Conservation (phyloP, 352 stramenopile genomes). For the Pythium scleroteichum region DNA sequence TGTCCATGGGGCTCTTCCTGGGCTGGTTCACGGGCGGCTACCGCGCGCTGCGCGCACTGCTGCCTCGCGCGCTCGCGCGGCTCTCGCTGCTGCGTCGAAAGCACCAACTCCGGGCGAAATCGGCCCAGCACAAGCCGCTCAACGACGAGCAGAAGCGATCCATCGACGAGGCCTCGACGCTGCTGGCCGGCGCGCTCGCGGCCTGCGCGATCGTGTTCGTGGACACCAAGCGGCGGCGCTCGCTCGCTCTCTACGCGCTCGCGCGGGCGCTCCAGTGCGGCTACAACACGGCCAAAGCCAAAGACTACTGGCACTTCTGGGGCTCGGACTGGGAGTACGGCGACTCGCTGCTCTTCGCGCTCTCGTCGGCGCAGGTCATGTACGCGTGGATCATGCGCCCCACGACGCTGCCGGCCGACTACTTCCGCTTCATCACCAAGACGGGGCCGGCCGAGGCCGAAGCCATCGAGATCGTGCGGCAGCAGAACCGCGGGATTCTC, state of each 20-base stretch:
- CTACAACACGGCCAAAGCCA: constrained; percentile 84
- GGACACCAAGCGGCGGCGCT: constrained; percentile 65
- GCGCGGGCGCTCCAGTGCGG: constrained; percentile 79
- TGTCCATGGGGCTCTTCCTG: constrained; percentile 85
- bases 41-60: constrained; percentile 51
- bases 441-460: constrained; percentile 67
- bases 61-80: constrained; percentile 47
- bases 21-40: constrained; percentile 86
- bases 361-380: constrained; percentile 84
- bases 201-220: constrained; percentile 66
- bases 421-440: constrained; percentile 82
- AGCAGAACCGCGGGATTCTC: constrained; percentile 48
- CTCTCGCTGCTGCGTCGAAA: constrained; percentile 10
- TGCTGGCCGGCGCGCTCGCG: constrained; percentile 62
- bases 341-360: constrained; percentile 74
- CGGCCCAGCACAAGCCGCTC: not conserved
- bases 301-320: constrained; percentile 88
- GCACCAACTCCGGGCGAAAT: not conserved
- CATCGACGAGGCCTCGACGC: constrained; percentile 48
- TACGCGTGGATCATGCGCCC: constrained; percentile 86
- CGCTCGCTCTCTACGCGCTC: constrained; percentile 80
- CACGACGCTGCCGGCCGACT: constrained; percentile 64
- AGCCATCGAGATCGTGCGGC: constrained; percentile 66
- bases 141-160: not conserved
- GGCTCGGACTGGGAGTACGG: constrained; percentile 82